Conservation (phyloP, 768 basidiomycete species). For the Pleurotus sapidus region DNA sequence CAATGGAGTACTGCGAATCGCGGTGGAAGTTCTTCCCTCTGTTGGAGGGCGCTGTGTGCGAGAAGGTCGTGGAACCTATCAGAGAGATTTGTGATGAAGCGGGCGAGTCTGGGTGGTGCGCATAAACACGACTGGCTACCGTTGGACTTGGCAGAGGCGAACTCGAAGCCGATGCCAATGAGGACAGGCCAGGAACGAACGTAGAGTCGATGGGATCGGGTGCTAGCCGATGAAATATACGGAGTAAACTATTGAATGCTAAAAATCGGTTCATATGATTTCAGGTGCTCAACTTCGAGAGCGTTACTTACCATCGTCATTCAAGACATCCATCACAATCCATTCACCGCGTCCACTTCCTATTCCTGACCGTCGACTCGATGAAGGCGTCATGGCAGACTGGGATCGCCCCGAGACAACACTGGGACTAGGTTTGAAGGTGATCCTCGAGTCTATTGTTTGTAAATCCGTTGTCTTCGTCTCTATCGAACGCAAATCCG, state of each 20-base stretch:
- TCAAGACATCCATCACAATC: constrained; percentile 33
- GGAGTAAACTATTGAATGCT: constrained; percentile 35
- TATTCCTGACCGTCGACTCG: neutral
- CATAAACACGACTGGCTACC: constrained; percentile 22
- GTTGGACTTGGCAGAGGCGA: constrained; percentile 13
- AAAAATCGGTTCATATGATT: neutral
- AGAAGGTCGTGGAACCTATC: neutral
- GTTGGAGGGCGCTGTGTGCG: neutral
- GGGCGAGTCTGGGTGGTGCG: constrained; percentile 8
- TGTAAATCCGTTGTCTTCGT: neutral
- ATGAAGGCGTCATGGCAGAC: neutral
- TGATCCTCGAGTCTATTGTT: neutral
- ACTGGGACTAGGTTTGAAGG: too few relatives aligned
- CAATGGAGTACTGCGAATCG: neutral
- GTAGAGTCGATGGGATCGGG: constrained; percentile 32
- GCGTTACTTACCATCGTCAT: constrained; percentile 25
- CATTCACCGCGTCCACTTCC: constrained; percentile 20
- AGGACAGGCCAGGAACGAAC: constrained; percentile 30
- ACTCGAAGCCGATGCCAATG: constrained; percentile 11
- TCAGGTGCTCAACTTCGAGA: neutral
- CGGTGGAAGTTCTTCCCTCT: constrained; percentile 1
- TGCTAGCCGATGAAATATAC: constrained; percentile 32
- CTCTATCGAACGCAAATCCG: neutral
- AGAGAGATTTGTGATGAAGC: neutral
- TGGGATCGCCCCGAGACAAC: neutral